Evolutionary conservation across 208 protist genomes (phyloP).

Genomic region (Jaenimonas drosophilae): DNA sequence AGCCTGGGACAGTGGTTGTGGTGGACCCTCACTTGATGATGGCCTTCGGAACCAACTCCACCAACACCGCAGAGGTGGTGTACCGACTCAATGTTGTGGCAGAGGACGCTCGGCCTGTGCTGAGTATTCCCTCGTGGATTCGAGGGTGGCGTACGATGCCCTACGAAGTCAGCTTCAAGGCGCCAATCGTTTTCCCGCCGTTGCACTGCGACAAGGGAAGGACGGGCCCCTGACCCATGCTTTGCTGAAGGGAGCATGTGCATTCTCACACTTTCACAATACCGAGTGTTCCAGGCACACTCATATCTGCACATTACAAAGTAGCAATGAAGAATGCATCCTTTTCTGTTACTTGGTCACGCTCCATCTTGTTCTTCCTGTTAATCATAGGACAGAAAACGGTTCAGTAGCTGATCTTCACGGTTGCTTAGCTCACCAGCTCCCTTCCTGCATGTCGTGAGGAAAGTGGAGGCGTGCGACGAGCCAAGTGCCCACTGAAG

Average conservation of each 20-base stretch:
- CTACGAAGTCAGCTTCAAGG: slow-evolving; percentile 57
- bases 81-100: slow-evolving; percentile 62
- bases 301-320: no score
- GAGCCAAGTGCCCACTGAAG: no score
- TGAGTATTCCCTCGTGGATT: slow-evolving; percentile 70
- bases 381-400: no score
- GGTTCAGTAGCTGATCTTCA: no score
- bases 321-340: no score
- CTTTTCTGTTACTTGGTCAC: no score
- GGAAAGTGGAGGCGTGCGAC: no score
- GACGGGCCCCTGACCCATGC: neutral
- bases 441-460: no score
- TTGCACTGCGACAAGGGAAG: no score
- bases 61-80: slow-evolving; percentile 29
- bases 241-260: neutral
- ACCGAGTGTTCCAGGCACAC: neutral
- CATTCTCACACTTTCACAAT: neutral
- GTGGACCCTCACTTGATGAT: slow-evolving; percentile 78
- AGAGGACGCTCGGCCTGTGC: slow-evolving; percentile 29
- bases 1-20: slow-evolving; percentile 59
- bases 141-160: slow-evolving; percentile 63
- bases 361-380: no score
- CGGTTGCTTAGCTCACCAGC: no score
- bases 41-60: slow-evolving; percentile 63
- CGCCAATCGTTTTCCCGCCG: slow-evolving; percentile 66